These are phyloP conservation scores for Aspergillus proliferans DNA, from an alignment of 2,329 filamentous ascomycete genomes.

Conservation along the genomic window DNA sequence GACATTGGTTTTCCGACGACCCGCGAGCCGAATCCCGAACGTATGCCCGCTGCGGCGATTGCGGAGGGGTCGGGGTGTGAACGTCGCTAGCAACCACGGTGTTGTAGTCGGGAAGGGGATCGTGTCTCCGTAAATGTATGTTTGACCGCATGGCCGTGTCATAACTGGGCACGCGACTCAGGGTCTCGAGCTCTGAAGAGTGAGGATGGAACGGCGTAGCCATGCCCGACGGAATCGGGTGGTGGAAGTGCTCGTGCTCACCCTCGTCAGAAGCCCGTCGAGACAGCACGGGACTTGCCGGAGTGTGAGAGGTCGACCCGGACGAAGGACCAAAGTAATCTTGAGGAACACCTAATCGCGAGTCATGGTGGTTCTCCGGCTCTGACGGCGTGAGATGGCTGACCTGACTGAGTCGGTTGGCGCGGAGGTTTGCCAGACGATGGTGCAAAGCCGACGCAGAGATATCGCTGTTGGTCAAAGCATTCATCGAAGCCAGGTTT, in stretches of 20 bases:
- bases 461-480: constrained; percentile 48
- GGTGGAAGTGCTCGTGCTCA: constrained; percentile 38
- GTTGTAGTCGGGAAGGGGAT: constrained; percentile 60
- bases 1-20: constrained; percentile 21
- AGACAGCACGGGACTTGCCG: constrained; percentile 34
- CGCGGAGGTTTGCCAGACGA: constrained; percentile 53
- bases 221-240: constrained; percentile 27
- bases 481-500: constrained; percentile 61
- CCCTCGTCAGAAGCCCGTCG: constrained; percentile 44
- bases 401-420: constrained; percentile 17
- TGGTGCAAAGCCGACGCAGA: constrained; percentile 63
- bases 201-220: constrained; percentile 37
- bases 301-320: constrained; percentile 22
- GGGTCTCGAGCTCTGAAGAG: constrained; percentile 54
- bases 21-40: constrained; percentile 32
- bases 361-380: constrained; percentile 15
- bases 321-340: constrained; percentile 28
- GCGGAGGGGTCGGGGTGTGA: constrained; percentile 21
- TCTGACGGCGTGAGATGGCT: constrained; percentile 17
- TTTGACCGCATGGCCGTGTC: constrained; percentile 64
- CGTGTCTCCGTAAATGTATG: constrained; percentile 43
- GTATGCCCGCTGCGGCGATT: constrained; percentile 35
- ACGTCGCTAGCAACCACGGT: constrained; percentile 42
- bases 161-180: constrained; percentile 72
- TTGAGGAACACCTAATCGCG: constrained; percentile 19